These are phyloP conservation scores for Salix viminalis DNA, from an alignment of 345 rosid species.

Conservation along the genomic window DNA sequence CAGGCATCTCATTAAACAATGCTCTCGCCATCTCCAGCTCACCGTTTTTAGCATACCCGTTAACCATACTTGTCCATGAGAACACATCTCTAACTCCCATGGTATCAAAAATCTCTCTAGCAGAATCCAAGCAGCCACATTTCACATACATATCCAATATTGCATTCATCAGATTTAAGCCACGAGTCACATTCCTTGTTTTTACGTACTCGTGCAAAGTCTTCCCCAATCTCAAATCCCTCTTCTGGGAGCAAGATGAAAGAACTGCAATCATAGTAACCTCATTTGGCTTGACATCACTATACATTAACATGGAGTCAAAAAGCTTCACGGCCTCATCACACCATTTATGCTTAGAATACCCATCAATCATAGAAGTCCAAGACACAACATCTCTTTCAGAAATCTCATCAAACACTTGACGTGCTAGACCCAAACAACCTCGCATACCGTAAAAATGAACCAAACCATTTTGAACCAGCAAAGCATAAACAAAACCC, in stretches of 20 bases:
- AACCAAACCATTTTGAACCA: conserved; percentile 37
- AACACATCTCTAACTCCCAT: conserved; percentile 38
- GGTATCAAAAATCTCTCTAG: conserved; percentile 27
- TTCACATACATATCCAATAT: conserved; percentile 39
- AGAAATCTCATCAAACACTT: conserved; percentile 36
- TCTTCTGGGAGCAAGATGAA: conserved; percentile 34
- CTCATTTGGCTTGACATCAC: conserved; percentile 35
- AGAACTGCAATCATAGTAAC: conserved; percentile 36
- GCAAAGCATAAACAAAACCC: conserved; percentile 32
- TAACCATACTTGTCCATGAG: conserved; percentile 46
- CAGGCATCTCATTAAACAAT: conserved; percentile 39
- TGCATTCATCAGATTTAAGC: conserved; percentile 30
- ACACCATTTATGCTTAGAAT: conserved; percentile 11
- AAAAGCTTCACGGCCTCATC: conserved; percentile 32
- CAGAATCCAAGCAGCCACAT: conserved; percentile 32
- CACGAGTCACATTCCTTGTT: conserved; percentile 11
- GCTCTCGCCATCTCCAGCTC: conserved; percentile 27
- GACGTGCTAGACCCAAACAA: conserved; percentile 19
- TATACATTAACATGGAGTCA: conserved; percentile 24
- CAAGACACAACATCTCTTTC: conserved; percentile 36
- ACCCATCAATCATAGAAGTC: conserved; percentile 44
- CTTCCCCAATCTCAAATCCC: conserved; percentile 29
- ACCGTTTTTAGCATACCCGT: conserved; percentile 39
- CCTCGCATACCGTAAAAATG: conserved; percentile 23
- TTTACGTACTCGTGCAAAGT: conserved; percentile 21